A percentile compares a stretch with the other conserved stretches of the same genome.
Evolutionary conservation across 768 basidiomycete species (phyloP).

Genomic region (Gloeopeniophorella convolvens): DNA sequence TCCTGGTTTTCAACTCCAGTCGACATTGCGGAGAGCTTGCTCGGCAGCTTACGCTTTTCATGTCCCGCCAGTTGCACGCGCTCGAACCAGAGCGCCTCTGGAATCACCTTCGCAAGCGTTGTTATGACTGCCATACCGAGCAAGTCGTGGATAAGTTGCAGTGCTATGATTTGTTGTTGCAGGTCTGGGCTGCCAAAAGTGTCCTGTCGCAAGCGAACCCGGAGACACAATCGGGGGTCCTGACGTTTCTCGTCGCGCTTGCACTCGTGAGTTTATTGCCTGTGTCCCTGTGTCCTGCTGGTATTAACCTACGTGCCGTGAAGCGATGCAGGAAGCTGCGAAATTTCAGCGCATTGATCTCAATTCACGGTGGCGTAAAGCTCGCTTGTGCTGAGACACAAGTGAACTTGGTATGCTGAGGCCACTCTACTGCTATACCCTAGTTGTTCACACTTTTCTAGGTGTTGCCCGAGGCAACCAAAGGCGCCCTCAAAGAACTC

Average conservation of each 20-base stretch:
- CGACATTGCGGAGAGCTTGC: constrained; percentile 39
- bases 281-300: too few species aligned
- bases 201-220: constrained; percentile 29
- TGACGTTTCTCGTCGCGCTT: not conserved
- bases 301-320: not conserved
- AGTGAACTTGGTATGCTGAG: constrained; percentile 30
- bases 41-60: constrained; percentile 43
- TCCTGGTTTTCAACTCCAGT: constrained; percentile 31
- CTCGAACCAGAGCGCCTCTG: constrained; percentile 35
- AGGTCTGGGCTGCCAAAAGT: constrained; percentile 16
- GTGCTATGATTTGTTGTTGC: not conserved
- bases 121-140: not conserved
- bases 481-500: not conserved
- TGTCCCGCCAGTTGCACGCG: constrained; percentile 35
- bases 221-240: constrained; percentile 38
- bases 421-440: not conserved
- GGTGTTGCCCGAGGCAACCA: not conserved
- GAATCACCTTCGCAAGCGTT: not conserved
- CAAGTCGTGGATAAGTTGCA: not conserved
- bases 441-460: not conserved
- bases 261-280: constrained; percentile 3
- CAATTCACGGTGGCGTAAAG: constrained; percentile 38
- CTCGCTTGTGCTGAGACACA: constrained; percentile 33
- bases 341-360: constrained; percentile 39
- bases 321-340: constrained; percentile 41